phyloP scores from a whole-genome alignment of 75 land plant species.

The Cryptomeria japonica region DNA sequence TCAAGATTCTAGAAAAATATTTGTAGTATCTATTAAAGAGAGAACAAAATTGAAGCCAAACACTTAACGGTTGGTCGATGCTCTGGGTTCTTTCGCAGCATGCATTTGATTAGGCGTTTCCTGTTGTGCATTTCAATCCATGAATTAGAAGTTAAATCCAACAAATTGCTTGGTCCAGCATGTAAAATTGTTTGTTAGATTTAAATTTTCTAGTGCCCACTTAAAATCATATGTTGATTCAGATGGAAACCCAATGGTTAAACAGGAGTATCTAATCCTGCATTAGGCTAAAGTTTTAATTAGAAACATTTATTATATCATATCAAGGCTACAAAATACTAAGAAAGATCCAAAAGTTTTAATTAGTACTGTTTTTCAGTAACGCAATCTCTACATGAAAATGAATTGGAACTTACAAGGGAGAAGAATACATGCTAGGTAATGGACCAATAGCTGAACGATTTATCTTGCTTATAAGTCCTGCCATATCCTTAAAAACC shows the following conservation, averaged over 20 bases:
- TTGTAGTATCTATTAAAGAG: neutral
- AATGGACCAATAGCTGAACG: conserved; percentile 92
- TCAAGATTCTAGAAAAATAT: neutral
- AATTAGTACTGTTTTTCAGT: neutral
- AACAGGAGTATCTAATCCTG: neutral
- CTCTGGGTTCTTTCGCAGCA: conserved; percentile 98
- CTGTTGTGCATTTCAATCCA: conserved; percentile 33
- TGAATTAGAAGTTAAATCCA: neutral
- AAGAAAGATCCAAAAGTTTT: neutral
- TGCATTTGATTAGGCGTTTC: conserved; percentile 86
- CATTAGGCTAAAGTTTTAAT: neutral
- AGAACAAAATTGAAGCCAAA: neutral
- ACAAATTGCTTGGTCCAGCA: neutral
- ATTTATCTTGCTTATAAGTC: conserved; percentile 95
- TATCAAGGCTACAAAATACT: neutral
- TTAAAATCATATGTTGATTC: neutral
- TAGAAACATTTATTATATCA: neutral
- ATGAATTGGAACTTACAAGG: conserved; percentile 66
- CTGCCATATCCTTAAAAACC: conserved; percentile 91
- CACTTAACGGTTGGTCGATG: conserved; percentile 84
- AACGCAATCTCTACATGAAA: neutral
- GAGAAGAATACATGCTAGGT: conserved; percentile 82
- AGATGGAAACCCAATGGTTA: neutral
- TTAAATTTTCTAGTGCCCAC: neutral
- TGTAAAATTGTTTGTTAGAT: neutral